Conservation (phyloP, 176 grass and related monocot species). For the Ampelocalamus luodianensis region DNA sequence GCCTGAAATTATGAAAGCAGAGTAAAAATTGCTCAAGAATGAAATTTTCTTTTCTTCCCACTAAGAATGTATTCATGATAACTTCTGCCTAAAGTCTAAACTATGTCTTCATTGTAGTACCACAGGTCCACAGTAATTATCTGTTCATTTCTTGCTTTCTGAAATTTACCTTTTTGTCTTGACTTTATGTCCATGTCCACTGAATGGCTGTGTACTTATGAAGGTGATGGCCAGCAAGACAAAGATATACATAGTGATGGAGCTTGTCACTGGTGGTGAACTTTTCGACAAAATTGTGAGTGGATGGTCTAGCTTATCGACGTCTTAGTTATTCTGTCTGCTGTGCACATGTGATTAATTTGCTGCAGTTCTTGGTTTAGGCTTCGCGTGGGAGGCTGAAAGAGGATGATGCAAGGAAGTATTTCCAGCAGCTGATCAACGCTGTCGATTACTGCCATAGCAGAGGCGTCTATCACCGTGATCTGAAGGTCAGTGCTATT, state of each 20-base stretch:
- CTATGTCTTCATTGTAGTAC: background rate
- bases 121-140: background rate
- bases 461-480: slow-evolving; percentile 91
- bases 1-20: background rate
- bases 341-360: slow-evolving; percentile 31
- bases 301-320: background rate
- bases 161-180: slow-evolving; percentile 24
- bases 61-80: background rate
- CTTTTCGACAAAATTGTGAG: slow-evolving; percentile 97
- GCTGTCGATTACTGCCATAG: slow-evolving; percentile 99
- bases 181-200: slow-evolving; percentile 28
- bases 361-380: slow-evolving; percentile 35
- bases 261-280: slow-evolving; percentile 90
- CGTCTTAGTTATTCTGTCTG: slow-evolving; percentile 2
- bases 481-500: slow-evolving; percentile 68
- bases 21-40: background rate
- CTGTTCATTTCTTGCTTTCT: background rate
- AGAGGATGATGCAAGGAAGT: slow-evolving; percentile 96
- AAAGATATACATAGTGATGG: slow-evolving; percentile 97
- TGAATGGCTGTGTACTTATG: background rate
- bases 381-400: slow-evolving; percentile 78
- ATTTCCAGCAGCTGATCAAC: slow-evolving; percentile 96
- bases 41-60: background rate
- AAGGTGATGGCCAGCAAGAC: slow-evolving; percentile 99
- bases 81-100: background rate